These are phyloP conservation scores for Diaporthe velutina DNA, from an alignment of 2,329 filamentous ascomycete genomes.

Conservation along the genomic window DNA sequence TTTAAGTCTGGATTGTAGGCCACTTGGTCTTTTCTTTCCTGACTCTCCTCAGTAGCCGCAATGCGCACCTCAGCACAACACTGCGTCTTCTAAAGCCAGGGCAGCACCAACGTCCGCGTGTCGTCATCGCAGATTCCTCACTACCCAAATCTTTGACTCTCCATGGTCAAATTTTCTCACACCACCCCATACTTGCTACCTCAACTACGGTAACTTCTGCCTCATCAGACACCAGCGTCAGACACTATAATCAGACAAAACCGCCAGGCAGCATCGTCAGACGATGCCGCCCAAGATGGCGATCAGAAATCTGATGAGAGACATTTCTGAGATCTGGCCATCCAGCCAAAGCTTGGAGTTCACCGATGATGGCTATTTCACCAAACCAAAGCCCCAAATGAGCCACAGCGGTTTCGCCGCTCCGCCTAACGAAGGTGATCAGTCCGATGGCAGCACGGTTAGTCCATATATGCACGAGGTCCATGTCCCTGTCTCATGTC, in stretches of 20 bases:
- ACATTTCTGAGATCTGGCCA: neutral
- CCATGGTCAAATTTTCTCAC: neutral
- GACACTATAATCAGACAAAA: too few relatives aligned
- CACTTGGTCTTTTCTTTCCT: neutral
- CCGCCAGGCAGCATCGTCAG: too few relatives aligned
- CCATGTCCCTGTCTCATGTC: too few relatives aligned
- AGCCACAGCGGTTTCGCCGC: neutral
- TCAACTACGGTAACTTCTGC: neutral
- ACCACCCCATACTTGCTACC: neutral
- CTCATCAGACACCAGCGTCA: neutral
- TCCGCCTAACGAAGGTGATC: too few relatives aligned
- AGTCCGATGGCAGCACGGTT: neutral
- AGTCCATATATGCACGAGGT: fast-evolving
- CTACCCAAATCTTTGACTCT: neutral
- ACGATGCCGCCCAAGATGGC: neutral
- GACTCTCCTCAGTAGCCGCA: too few relatives aligned
- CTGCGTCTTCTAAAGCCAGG: too few relatives aligned
- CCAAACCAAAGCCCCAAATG: fast-evolving
- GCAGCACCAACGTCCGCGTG: too few relatives aligned
- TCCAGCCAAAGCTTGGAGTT: too few relatives aligned
- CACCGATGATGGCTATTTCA: neutral
- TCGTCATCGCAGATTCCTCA: neutral
- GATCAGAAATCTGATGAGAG: neutral
- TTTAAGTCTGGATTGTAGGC: neutral
- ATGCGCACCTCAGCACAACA: neutral